A percentile compares a stretch with the other conserved stretches of the same genome.
Evolutionary conservation across 495 filamentous ascomycete species (phyloP).

Genomic region (Aspergillus funiculosus): DNA sequence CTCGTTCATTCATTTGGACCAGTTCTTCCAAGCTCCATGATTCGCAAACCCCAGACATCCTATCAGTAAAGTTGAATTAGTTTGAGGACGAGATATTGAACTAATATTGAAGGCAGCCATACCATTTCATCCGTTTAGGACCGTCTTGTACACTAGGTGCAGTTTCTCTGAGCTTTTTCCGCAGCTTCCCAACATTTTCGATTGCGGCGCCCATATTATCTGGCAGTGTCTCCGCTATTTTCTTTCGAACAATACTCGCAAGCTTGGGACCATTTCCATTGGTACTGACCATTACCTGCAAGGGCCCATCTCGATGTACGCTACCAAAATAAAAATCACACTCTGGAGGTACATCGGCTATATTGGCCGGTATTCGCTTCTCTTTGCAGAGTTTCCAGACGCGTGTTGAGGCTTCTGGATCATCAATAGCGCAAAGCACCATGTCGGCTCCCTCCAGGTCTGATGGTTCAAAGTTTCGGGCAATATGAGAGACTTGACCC

Average conservation of each 20-base stretch:
- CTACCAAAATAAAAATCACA: slow-evolving; percentile 99
- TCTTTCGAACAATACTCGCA: slow-evolving; percentile 76
- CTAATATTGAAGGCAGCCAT: slow-evolving; percentile 18
- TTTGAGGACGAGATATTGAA: not conserved
- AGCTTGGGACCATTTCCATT: slow-evolving; percentile 94
- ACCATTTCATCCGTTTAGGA: slow-evolving; percentile 89
- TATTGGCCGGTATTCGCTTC: slow-evolving; percentile 79
- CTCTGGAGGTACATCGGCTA: slow-evolving; percentile 92
- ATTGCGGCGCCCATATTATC: slow-evolving; percentile 75
- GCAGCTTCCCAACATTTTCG: slow-evolving; percentile 69
- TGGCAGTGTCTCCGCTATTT: slow-evolving; percentile 74
- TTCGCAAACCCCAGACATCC: slow-evolving; percentile 90
- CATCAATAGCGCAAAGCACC: slow-evolving; percentile 90
- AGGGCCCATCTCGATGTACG: slow-evolving; percentile 86
- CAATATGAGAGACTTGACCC: slow-evolving; percentile 66
- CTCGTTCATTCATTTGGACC: slow-evolving; percentile 72
- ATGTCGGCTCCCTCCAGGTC: slow-evolving; percentile 78
- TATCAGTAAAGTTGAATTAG: slow-evolving; percentile 25
- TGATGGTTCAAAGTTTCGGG: slow-evolving; percentile 72
- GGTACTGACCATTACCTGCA: slow-evolving; percentile 97
- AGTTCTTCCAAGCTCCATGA: slow-evolving; percentile 80
- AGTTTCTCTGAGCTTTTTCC: slow-evolving; percentile 70
- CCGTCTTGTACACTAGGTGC: slow-evolving; percentile 70
- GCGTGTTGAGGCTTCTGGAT: slow-evolving; percentile 73
- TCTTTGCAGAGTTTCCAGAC: slow-evolving; percentile 93